These are phyloP conservation scores for Haematococcus sp. DNA, from an alignment of 139 green algal genomes.

Conservation along the genomic window DNA sequence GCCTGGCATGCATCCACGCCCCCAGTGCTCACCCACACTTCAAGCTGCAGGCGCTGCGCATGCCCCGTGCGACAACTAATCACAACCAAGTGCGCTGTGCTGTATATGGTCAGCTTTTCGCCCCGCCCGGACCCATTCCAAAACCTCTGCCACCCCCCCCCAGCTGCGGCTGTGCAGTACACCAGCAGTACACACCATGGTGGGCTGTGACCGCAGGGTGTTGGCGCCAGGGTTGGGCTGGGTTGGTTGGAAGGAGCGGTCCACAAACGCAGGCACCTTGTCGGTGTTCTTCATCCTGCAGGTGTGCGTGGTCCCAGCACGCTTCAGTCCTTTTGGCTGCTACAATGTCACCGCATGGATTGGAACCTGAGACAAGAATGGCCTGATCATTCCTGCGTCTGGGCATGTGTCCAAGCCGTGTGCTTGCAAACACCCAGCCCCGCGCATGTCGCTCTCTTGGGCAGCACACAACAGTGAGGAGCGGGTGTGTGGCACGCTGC, in stretches of 20 bases:
- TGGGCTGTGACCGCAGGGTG: background rate
- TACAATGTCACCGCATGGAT: background rate
- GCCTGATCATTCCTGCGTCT: background rate
- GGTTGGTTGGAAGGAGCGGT: slow-evolving; percentile 43
- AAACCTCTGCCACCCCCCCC: no score
- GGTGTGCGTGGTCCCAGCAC: background rate
- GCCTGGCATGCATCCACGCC: no score
- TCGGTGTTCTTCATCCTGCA: slow-evolving; percentile 61
- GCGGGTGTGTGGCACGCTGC: no score
- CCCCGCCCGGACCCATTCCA: no score
- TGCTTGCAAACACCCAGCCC: background rate
- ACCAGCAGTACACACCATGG: background rate
- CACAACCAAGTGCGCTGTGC: no score
- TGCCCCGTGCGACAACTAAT: no score
- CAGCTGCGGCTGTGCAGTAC: no score
- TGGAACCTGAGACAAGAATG: background rate
- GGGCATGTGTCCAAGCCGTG: background rate
- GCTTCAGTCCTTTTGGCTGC: background rate
- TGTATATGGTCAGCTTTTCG: no score
- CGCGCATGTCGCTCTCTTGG: background rate
- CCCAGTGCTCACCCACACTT: no score
- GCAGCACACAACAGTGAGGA: no score
- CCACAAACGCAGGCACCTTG: slow-evolving; percentile 57
- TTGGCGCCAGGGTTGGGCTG: background rate
- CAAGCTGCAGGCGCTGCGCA: no score